phyloP scores from a whole-genome alignment of 371 early-diverging fungal genomes.

The Fennellomyces sp. region DNA sequence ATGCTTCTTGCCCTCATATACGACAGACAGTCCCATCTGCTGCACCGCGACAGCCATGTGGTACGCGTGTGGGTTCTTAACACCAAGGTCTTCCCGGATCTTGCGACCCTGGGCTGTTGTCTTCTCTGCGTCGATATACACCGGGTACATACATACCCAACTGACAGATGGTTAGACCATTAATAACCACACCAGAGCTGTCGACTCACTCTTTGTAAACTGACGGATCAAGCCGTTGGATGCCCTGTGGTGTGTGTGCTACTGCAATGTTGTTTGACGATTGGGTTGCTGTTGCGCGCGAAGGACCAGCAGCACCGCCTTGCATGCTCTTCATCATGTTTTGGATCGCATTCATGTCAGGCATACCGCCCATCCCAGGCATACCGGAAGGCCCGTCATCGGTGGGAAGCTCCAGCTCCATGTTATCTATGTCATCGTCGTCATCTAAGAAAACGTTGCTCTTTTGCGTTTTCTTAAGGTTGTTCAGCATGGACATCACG shows the following conservation, averaged over 20 bases:
- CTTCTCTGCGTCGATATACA: conserved; percentile 65
- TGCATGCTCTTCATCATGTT: conserved; percentile 27
- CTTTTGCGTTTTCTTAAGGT: conserved; percentile 43
- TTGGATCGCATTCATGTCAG: conserved; percentile 33
- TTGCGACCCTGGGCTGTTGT: conserved; percentile 54
- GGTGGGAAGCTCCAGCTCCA: conserved; percentile 70
- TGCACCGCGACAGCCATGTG: conserved; percentile 68
- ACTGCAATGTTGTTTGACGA: conserved; percentile 22
- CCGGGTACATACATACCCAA: conserved; percentile 72
- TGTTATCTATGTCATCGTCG: conserved; percentile 64
- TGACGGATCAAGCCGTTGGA: conserved; percentile 37
- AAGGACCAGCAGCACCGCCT: conserved; percentile 6
- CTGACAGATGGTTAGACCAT: conserved; percentile 24
- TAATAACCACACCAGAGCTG: not conserved
- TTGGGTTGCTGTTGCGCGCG: not conserved
- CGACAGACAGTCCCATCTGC: conserved; percentile 55
- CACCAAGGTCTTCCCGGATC: conserved; percentile 47
- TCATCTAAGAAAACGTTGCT: conserved; percentile 48
- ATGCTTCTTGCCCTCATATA: conserved; percentile 65
- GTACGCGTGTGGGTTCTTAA: conserved; percentile 64
- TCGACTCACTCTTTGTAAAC: conserved; percentile 45
- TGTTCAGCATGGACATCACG: conserved; percentile 46
- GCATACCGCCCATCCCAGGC: conserved; percentile 22
- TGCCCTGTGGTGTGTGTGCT: conserved; percentile 38
- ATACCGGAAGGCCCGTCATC: conserved; percentile 13